Evolutionary conservation across 495 filamentous ascomycete species (phyloP), one percentile per base, ranked within the genome.

Genomic region (Neurospora sp.): DNA sequence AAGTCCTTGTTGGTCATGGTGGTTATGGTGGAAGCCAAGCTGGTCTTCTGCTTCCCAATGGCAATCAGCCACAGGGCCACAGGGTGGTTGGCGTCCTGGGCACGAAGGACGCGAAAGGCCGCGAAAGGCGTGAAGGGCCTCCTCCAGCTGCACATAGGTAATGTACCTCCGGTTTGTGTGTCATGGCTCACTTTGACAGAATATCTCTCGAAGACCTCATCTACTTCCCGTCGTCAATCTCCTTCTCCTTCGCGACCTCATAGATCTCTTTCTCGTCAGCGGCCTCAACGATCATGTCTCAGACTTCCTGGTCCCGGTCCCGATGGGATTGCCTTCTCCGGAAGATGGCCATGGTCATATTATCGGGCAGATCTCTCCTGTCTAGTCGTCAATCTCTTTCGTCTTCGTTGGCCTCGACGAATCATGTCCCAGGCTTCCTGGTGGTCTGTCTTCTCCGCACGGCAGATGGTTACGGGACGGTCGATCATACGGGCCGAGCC

Each of bases 1-100:
- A 97, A 86, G 74, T 96, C 89, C 82, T 98, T 93, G 73, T 92
- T 88, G 71, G 89, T 94, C 74, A 91, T 86, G 5, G 89, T 90
- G 18, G 16, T 20, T 0, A 84, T 79, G 6, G 90, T 72, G 45
- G 48, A 59, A 59, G 10, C 4, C 20, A 59, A 27, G 20, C 20
- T 59, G 48, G 22, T 3, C 9, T 89, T 84, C 12, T 86, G 84
- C 72, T 90, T 86, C 87, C 92, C 90, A 73, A 91, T 80, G 20
- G 91, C 94, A 76, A 97, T 94, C 40, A 97, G 82, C 79, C 90
- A 91, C 40, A 92, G 77, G 42, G 42, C 7, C 42, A 8, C 42
- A n/a, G 18, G 18, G 42, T 8, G 42, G 5, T 84, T 83, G 72
- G 92, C 84, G 0, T 85, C 79, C 27, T 92, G 86, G 0, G 75